Evolutionary conservation across 495 filamentous ascomycete species (phyloP).

Genomic region (Amorphotheca resinae): DNA sequence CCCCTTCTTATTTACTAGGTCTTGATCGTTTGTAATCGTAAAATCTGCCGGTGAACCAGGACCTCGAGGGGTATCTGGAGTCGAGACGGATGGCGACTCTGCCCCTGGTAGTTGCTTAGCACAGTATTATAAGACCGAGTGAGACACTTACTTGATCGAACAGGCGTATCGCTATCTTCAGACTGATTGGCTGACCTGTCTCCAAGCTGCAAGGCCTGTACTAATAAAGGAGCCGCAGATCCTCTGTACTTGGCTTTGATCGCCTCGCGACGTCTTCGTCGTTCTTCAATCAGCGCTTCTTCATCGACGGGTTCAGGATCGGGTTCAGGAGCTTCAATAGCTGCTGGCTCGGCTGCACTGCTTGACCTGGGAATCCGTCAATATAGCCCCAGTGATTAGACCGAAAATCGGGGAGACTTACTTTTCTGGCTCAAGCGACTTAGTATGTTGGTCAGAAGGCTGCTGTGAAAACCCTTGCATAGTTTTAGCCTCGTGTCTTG

Average conservation of each 20-base stretch:
- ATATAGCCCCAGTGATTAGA: neutral
- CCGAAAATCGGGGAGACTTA: constrained; percentile 6
- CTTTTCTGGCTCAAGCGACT: constrained; percentile 6
- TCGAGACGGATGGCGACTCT: constrained; percentile 18
- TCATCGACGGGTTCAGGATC: constrained; percentile 51
- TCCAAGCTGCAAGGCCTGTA: constrained; percentile 61
- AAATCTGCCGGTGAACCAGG: constrained; percentile 32
- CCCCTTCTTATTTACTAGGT: constrained; percentile 49
- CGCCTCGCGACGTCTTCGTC: constrained; percentile 75
- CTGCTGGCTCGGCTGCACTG: neutral
- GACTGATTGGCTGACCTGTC: constrained; percentile 26
- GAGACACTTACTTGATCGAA: constrained; percentile 17
- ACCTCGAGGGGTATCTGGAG: constrained; percentile 29
- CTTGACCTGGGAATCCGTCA: constrained; percentile 4
- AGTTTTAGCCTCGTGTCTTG: constrained; percentile 55
- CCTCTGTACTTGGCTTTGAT: constrained; percentile 74
- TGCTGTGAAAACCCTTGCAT: constrained; percentile 45
- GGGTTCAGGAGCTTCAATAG: constrained; percentile 18
- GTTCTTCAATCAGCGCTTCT: constrained; percentile 70
- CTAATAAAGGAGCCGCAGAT: constrained; percentile 57
- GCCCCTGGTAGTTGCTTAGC: neutral
- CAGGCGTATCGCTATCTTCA: constrained; percentile 14
- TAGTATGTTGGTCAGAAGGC: constrained; percentile 27
- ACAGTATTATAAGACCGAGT: neutral
- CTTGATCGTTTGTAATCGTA: constrained; percentile 36